A percentile compares a stretch with the other conserved stretches of the same genome.
These are phyloP conservation scores for Paecilomyces niveus DNA, from an alignment of 2,329 filamentous ascomycete species.

Conservation along the genomic window DNA sequence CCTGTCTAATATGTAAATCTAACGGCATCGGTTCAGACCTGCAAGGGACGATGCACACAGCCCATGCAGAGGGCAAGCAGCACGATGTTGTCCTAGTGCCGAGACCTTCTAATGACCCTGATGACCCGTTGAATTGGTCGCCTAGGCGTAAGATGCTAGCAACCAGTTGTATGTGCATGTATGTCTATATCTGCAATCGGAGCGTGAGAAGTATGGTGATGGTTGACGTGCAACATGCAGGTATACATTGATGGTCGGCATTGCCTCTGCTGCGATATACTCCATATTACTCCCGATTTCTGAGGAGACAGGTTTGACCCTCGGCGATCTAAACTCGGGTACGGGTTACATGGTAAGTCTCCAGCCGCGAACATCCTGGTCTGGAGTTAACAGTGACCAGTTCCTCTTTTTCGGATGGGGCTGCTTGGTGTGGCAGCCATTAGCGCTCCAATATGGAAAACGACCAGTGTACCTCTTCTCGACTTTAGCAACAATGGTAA, in stretches of 20 bases:
- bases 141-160: conserved; percentile 24
- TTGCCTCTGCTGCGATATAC: conserved; percentile 24
- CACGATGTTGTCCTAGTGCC: conserved; percentile 27
- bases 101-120: conserved; percentile 29
- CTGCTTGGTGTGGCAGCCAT: conserved; percentile 27
- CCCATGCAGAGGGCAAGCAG: conserved; percentile 3
- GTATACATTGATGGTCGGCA: conserved; percentile 21
- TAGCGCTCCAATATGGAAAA: conserved; percentile 22
- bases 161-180: conserved; percentile 25
- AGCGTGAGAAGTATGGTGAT: background rate
- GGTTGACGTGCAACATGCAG: background rate
- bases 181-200: background rate
- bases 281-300: conserved; percentile 33
- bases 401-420: conserved; percentile 31
- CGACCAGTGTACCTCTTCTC: conserved; percentile 10
- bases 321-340: conserved; percentile 40
- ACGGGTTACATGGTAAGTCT: conserved; percentile 38
- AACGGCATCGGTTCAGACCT: background rate
- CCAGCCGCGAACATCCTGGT: background rate
- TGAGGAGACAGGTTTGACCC: conserved; percentile 34
- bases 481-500: conserved; percentile 2
- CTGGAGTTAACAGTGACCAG: background rate
- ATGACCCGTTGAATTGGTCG: conserved; percentile 35
- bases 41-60: background rate
- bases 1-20: conserved; percentile 7